Evolutionary conservation across 2,329 filamentous ascomycete genomes (phyloP).

Genomic region (Dactylellina parvicollis): DNA sequence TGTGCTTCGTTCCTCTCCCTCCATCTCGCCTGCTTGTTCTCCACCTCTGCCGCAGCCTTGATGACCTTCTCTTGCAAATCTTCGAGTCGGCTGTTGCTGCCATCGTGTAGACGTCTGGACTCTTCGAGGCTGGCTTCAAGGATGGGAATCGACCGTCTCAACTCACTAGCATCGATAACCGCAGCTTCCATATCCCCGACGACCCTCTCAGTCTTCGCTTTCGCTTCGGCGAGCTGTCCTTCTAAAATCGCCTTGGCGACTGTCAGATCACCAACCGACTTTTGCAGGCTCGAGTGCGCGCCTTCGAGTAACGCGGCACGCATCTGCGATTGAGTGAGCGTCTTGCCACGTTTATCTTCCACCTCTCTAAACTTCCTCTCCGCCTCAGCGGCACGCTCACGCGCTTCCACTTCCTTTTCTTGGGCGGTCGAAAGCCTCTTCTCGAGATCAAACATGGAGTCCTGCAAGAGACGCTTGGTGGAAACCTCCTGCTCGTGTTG

Average conservation of each 20-base stretch:
- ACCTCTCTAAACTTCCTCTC: conserved; percentile 73
- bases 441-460: conserved; percentile 77
- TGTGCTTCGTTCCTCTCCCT: conserved; percentile 81
- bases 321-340: conserved; percentile 68
- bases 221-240: conserved; percentile 72
- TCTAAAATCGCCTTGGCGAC: conserved; percentile 71
- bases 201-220: conserved; percentile 69
- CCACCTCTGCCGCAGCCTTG: conserved; percentile 78
- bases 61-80: conserved; percentile 88
- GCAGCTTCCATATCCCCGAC: conserved; percentile 69
- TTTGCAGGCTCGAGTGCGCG: conserved; percentile 69
- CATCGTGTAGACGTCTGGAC: conserved; percentile 83
- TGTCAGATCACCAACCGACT: conserved; percentile 67
- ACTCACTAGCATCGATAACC: conserved; percentile 73
- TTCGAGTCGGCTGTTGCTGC: conserved; percentile 84
- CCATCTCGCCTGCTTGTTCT: conserved; percentile 81
- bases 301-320: conserved; percentile 75
- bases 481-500: conserved; percentile 73
- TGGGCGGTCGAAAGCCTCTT: conserved; percentile 54
- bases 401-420: conserved; percentile 59
- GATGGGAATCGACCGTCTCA: conserved; percentile 77
- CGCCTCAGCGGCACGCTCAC: conserved; percentile 71
- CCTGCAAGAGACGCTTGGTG: conserved; percentile 74
- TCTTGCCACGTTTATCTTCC: conserved; percentile 74
- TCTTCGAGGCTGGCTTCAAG: conserved; percentile 83